Percentiles rank a stretch among this genome's conserved stretches.
phyloP scores from a whole-genome alignment of 345 rosid species.

The Erysimum cheiranthoides region DNA sequence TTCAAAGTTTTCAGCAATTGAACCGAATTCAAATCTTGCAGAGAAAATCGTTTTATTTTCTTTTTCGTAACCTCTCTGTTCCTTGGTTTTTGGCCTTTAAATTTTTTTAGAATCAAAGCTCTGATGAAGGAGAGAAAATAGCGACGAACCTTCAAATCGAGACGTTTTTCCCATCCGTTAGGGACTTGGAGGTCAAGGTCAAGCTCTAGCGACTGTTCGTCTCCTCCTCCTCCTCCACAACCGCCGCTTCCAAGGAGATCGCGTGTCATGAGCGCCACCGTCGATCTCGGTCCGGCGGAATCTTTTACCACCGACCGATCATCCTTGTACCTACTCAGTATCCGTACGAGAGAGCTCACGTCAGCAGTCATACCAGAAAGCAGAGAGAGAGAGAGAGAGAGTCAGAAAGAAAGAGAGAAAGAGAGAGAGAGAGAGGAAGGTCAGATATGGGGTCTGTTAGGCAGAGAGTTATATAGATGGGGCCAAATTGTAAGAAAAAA shows the following conservation, averaged over 20 bases:
- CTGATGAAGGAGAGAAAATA: not conserved
- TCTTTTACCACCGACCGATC: slow-evolving; percentile 46
- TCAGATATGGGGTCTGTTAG: slow-evolving; percentile 23
- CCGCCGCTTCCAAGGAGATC: slow-evolving; percentile 65
- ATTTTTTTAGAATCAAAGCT: not conserved
- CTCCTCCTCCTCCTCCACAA: slow-evolving; percentile 14
- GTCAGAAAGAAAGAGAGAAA: not conserved
- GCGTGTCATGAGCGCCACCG: slow-evolving; percentile 56
- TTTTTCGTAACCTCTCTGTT: not conserved
- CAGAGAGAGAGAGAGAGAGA: slow-evolving; percentile 15
- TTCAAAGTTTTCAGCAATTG: not conserved
- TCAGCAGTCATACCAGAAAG: slow-evolving; percentile 59
- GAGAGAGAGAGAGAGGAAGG: slow-evolving; percentile 14
- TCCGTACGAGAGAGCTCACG: slow-evolving; percentile 57
- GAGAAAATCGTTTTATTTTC: no score
- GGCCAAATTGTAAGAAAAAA: slow-evolving; percentile 5
- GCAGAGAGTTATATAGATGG: slow-evolving; percentile 37
- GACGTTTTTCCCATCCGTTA: slow-evolving; percentile 86
- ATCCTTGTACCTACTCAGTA: slow-evolving; percentile 50
- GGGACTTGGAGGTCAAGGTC: slow-evolving; percentile 92
- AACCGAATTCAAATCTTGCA: not conserved
- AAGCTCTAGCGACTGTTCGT: slow-evolving; percentile 65
- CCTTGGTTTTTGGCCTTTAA: not conserved
- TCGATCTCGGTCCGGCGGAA: slow-evolving; percentile 44
- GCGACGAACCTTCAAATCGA: slow-evolving; percentile 74